A percentile compares a stretch with the other conserved stretches of the same genome.
phyloP scores from a whole-genome alignment of 495 filamentous ascomycete species.

The Trichoderma parareesei region DNA sequence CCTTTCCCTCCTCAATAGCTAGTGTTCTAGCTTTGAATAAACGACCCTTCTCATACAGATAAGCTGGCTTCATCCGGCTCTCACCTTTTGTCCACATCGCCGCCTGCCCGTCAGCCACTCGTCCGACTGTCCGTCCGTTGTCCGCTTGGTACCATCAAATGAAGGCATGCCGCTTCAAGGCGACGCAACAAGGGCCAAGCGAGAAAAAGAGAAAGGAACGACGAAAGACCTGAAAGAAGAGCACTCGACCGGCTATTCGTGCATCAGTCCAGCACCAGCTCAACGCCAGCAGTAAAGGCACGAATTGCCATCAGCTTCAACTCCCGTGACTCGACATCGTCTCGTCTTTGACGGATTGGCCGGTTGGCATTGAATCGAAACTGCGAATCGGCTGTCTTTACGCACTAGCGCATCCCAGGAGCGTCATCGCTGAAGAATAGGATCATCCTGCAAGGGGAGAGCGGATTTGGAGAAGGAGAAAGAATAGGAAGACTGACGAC shows the following conservation, averaged over 20 bases:
- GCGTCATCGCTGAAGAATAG: not conserved
- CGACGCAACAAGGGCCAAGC: not conserved
- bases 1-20: not conserved
- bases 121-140: not conserved
- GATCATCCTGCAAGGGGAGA: not conserved
- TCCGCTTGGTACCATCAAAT: not conserved
- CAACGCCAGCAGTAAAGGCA: not conserved
- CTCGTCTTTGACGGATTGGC: not conserved
- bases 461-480: not conserved
- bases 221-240: not conserved
- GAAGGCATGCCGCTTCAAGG: not conserved
- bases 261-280: not conserved
- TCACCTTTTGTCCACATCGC: not conserved
- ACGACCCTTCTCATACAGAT: not conserved
- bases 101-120: not conserved
- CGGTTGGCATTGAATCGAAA: not conserved
- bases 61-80: not conserved
- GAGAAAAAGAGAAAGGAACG: not conserved
- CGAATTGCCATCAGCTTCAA: not conserved
- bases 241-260: not conserved
- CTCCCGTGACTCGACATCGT: not conserved
- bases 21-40: constrained; percentile 7
- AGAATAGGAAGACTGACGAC: not conserved
- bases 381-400: not conserved
- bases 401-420: not conserved